These are phyloP conservation scores for Fusarium sp. DNA, from an alignment of 2,329 filamentous ascomycete species.

Conservation along the genomic window DNA sequence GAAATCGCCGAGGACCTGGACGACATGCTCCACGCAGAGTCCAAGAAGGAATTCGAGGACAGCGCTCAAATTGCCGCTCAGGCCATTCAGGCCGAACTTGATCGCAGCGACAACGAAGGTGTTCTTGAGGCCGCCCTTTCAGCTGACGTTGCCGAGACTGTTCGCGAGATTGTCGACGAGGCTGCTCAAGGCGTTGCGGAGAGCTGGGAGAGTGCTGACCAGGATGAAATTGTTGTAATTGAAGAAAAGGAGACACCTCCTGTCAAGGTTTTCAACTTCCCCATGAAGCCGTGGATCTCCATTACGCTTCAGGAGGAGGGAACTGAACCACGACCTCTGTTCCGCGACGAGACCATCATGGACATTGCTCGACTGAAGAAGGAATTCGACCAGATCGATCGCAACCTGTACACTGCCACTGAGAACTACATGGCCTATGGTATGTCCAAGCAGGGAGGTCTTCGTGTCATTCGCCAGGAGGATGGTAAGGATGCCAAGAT, in stretches of 20 bases:
- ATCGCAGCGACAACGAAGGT: slow-evolving; percentile 63
- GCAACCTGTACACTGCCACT: slow-evolving; percentile 89
- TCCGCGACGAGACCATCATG: slow-evolving; percentile 85
- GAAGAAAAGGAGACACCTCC: slow-evolving; percentile 74
- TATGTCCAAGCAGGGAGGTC: slow-evolving; percentile 90
- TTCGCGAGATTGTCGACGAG: slow-evolving; percentile 56
- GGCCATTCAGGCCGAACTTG: slow-evolving; percentile 64
- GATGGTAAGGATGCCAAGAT: slow-evolving; percentile 92
- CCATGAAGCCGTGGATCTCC: slow-evolving; percentile 94
- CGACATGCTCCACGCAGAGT: slow-evolving; percentile 61
- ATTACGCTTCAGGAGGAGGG: slow-evolving; percentile 76
- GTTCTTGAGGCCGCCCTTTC: slow-evolving; percentile 62
- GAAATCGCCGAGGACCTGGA: slow-evolving; percentile 60
- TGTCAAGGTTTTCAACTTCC: slow-evolving; percentile 92
- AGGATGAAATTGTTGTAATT: slow-evolving; percentile 71
- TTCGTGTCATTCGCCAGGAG: slow-evolving; percentile 93
- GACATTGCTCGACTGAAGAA: slow-evolving; percentile 96
- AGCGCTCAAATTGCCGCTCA: slow-evolving; percentile 59
- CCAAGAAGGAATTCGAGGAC: slow-evolving; percentile 65
- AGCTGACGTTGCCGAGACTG: slow-evolving; percentile 54
- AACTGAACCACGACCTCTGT: slow-evolving; percentile 67
- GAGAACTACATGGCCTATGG: slow-evolving; percentile 94
- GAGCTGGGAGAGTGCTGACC: slow-evolving; percentile 90
- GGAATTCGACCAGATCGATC: slow-evolving; percentile 96
- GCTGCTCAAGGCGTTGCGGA: slow-evolving; percentile 74